phyloP scores from a whole-genome alignment of 2,329 filamentous ascomycete genomes.

The Colletotrichum neosansevieriae region DNA sequence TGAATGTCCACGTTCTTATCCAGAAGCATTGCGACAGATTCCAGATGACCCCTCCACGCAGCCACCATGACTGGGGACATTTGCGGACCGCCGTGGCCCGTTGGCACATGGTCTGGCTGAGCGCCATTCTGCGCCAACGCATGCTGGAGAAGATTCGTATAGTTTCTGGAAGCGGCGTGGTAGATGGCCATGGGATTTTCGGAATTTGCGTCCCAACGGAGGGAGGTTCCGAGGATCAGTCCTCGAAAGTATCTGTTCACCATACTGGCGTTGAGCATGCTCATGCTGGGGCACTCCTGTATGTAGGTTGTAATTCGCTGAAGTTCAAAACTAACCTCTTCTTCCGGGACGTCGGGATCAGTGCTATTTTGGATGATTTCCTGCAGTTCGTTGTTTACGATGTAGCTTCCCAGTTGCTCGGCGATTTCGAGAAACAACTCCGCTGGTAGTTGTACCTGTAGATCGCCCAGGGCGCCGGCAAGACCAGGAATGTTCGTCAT shows the following conservation, averaged over 20 bases:
- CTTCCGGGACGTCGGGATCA: neutral
- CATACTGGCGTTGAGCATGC: slow-evolving; percentile 23
- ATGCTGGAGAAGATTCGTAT: neutral
- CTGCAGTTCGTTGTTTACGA: neutral
- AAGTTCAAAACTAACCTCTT: neutral
- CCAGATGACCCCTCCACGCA: neutral
- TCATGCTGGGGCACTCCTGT: neutral
- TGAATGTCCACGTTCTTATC: neutral
- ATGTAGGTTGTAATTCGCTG: neutral
- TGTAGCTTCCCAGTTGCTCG: neutral
- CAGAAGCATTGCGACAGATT: neutral
- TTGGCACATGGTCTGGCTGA: slow-evolving; percentile 2
- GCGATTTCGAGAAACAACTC: slow-evolving; percentile 5
- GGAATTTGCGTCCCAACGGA: slow-evolving; percentile 14
- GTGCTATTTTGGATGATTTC: neutral
- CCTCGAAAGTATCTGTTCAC: slow-evolving; percentile 2
- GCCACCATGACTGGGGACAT: slow-evolving; percentile 17
- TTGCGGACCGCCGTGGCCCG: neutral
- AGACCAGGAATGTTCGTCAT: neutral
- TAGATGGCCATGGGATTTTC: slow-evolving; percentile 16
- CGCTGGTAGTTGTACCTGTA: neutral
- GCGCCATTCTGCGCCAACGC: neutral
- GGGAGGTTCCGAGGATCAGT: neutral
- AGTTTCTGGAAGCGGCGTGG: slow-evolving; percentile 11
- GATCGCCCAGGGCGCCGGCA: neutral